Evolutionary conservation across 352 stramenopile genomes (phyloP), one percentile per base, ranked within the genome.

Genomic region (Phytophthora pistaciae): DNA sequence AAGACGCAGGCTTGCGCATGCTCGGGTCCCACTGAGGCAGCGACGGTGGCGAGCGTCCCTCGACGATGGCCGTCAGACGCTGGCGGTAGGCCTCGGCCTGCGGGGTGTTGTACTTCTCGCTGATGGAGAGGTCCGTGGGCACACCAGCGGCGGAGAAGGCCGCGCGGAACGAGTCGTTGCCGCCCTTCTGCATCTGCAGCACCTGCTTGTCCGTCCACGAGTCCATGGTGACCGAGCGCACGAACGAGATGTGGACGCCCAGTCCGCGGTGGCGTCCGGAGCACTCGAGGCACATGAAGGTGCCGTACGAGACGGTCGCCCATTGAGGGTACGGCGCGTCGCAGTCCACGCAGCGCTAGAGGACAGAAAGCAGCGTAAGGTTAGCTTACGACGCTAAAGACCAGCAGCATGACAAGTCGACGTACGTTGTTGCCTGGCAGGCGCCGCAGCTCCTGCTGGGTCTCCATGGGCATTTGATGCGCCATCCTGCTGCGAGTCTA

Each of bases 271-370:
- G 95, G 52, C 93, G 85, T 3, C 91, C 94, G 20, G 92, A 98
- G 84, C 95, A 99, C 75, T 98, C 94, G 68, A 98, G 90, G 60
- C 95, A 99, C 79, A 99, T 97, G 69, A 99, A 98, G 21, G 97
- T 96, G 56, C 96, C 96, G 79, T 98, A 99, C 18, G 95, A 98
- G 40, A 97, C 93, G 2, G 92, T 98, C 5, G 95, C 95, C 96
- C 96, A 99, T 56, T 95, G 91, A 21, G 96, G 96, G 74, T 99
- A 98, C 55, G 94, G 85, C 36, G 94, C 95, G 62, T 94, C 85
- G 60, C 96, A 99, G 83, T 99, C 96, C 56, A 98, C 98, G 73
- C 96, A 99, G 55, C 84, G 83, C 84, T 91, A 60, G 27, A 72
- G 42, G 31, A 70, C 14, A 64, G 7, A 56, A 11, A 59, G 42